Evolutionary conservation across 129 eudicot genomes (phyloP).

Genomic region (Helianthus tuberosus): DNA sequence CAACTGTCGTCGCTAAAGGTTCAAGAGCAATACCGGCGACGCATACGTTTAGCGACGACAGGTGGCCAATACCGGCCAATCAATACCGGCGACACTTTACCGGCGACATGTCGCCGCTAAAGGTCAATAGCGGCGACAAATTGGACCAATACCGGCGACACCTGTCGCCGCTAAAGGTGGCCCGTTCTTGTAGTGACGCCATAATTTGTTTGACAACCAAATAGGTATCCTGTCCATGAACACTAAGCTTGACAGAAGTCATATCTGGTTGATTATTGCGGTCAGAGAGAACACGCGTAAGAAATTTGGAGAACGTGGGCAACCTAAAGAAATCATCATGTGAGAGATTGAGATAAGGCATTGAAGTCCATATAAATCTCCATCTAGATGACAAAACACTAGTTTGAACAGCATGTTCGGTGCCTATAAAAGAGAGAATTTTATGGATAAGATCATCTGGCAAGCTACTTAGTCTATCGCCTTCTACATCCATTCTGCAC

Average conservation of each 20-base stretch:
- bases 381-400: too few species aligned
- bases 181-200: too few species aligned
- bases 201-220: constrained; percentile 17
- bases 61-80: too few species aligned
- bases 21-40: too few species aligned
- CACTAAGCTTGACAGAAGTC: constrained; percentile 9
- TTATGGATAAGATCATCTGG: constrained; percentile 28
- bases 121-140: too few species aligned
- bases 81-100: too few species aligned
- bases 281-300: neutral
- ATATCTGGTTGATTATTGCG: neutral
- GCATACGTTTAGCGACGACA: too few species aligned
- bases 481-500: neutral
- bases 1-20: too few species aligned
- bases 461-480: constrained; percentile 35
- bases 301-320: constrained; percentile 13
- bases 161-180: too few species aligned
- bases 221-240: constrained; percentile 1
- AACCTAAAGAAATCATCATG: neutral
- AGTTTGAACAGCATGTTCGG: constrained; percentile 15
- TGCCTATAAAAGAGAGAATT: constrained; percentile 22
- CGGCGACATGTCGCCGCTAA: too few species aligned
- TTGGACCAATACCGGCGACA: too few species aligned
- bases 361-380: constrained; percentile 14
- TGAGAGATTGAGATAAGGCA: constrained; percentile 17